Percentiles rank a stretch among this genome's conserved stretches.
Conservation (phyloP, 2,329 filamentous ascomycete species). For the Aspergillus niger region DNA sequence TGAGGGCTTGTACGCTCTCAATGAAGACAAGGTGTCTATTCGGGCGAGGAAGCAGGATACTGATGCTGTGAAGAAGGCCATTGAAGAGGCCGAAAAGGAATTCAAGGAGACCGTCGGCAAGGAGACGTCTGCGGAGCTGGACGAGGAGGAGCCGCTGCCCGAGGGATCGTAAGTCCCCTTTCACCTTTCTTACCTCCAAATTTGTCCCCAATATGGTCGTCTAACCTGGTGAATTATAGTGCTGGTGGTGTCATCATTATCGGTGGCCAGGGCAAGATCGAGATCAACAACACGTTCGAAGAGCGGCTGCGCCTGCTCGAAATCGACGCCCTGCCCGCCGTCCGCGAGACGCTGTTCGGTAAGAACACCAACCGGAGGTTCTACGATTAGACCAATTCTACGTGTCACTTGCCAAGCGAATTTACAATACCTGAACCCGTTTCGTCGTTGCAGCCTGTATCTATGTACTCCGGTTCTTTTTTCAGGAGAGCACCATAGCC, state of each 20-base stretch:
- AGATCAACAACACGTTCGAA: slow-evolving; percentile 98
- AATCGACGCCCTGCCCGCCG: slow-evolving; percentile 77
- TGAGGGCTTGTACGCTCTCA: slow-evolving; percentile 85
- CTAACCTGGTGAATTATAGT: slow-evolving; percentile 50
- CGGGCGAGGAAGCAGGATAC: slow-evolving; percentile 79
- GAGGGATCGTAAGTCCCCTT: slow-evolving; percentile 74
- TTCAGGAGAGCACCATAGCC: slow-evolving; percentile 20
- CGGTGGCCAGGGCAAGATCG: slow-evolving; percentile 86
- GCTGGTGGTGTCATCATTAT: slow-evolving; percentile 80
- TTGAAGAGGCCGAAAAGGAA: slow-evolving; percentile 73
- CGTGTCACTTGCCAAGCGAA: slow-evolving; percentile 11
- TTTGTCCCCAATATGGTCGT: neutral
- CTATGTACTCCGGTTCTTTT: slow-evolving; percentile 19
- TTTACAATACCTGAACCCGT: slow-evolving; percentile 5
- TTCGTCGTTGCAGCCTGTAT: slow-evolving; percentile 19
- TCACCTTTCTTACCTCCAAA: neutral
- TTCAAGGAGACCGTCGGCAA: slow-evolving; percentile 78
- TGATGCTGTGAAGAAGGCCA: slow-evolving; percentile 73
- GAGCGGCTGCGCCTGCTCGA: slow-evolving; percentile 84
- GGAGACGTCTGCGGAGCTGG: slow-evolving; percentile 69
- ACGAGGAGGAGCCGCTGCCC: slow-evolving; percentile 76
- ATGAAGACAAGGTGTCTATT: slow-evolving; percentile 74
- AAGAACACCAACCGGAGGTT: slow-evolving; percentile 96
- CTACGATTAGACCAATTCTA: slow-evolving; percentile 67
- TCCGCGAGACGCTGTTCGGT: slow-evolving; percentile 86